Conservation (phyloP, 305 asterid species). For the Solanum hybrid region DNA sequence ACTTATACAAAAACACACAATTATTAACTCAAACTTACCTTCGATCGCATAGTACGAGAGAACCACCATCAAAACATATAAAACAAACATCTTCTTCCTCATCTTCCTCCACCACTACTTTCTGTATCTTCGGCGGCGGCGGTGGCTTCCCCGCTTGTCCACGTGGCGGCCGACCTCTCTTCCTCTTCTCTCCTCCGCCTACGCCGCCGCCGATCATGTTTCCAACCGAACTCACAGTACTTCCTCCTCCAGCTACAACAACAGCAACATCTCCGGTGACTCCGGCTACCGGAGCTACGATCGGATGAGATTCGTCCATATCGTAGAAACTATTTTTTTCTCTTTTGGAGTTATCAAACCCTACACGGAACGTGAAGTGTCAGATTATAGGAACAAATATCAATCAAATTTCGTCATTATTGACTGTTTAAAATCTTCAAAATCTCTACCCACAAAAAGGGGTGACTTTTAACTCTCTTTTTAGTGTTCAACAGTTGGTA, state of each 20-base stretch:
- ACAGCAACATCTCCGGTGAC: not conserved
- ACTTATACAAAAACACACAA: not conserved
- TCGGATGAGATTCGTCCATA: slow-evolving; percentile 5
- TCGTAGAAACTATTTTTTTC: not conserved
- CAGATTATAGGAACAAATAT: not conserved
- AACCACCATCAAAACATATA: slow-evolving; percentile 80
- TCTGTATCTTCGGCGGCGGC: slow-evolving; percentile 7
- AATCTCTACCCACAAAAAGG: not conserved
- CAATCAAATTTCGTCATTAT: not conserved
- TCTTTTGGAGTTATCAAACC: not conserved
- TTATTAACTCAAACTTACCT: slow-evolving; percentile 35
- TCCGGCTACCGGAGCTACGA: slow-evolving; percentile 1
- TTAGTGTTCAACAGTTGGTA: not conserved
- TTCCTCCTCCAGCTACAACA: not conserved
- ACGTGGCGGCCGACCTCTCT: slow-evolving; percentile 22
- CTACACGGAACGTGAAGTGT: slow-evolving; percentile 5
- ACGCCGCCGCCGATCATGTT: not conserved
- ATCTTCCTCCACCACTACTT: not conserved
- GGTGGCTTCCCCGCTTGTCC: slow-evolving; percentile 2
- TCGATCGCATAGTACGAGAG: slow-evolving; percentile 72
- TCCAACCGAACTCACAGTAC: not conserved
- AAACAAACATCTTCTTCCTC: slow-evolving; percentile 78
- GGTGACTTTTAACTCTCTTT: not conserved
- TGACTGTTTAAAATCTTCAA: not conserved
- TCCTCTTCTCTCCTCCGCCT: slow-evolving; percentile 10